Percentiles rank a stretch among this genome's conserved stretches.
Evolutionary conservation across 306 rosid genomes (phyloP).

Genomic region (Castanea crenata): DNA sequence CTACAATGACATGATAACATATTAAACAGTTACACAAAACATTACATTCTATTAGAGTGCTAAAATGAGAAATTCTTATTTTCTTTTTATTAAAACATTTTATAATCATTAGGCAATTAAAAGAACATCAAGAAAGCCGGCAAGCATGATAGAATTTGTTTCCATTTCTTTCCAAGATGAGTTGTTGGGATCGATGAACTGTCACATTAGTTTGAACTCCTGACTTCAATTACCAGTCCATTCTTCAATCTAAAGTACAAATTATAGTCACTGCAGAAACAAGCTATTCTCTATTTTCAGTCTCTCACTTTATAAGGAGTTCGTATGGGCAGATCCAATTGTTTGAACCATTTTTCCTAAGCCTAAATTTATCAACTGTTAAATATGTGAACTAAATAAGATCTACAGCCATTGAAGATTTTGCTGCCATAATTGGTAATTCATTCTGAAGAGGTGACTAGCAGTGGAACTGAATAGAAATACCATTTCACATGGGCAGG

Average conservation of each 20-base stretch:
- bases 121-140: not conserved
- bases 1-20: conserved; percentile 43
- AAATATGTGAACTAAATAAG: not conserved
- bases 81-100: not conserved
- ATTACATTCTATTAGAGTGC: not conserved
- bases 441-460: not conserved
- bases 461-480: not conserved
- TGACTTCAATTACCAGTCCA: too few species aligned
- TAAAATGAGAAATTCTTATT: not conserved
- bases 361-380: not conserved
- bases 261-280: too few species aligned
- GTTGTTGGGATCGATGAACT: not conserved
- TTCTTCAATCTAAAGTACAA: too few species aligned
- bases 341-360: too few species aligned
- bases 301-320: not conserved
- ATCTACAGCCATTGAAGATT: not conserved
- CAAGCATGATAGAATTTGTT: not conserved
- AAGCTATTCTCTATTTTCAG: not conserved
- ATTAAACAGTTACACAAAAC: not conserved
- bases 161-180: not conserved
- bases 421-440: not conserved
- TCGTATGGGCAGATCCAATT: not conserved
- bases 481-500: not conserved
- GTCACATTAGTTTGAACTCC: not conserved
- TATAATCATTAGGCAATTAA: not conserved